These are phyloP conservation scores for Rhodomyrtus psidioides DNA, from an alignment of 441 rosid species.

Conservation along the genomic window DNA sequence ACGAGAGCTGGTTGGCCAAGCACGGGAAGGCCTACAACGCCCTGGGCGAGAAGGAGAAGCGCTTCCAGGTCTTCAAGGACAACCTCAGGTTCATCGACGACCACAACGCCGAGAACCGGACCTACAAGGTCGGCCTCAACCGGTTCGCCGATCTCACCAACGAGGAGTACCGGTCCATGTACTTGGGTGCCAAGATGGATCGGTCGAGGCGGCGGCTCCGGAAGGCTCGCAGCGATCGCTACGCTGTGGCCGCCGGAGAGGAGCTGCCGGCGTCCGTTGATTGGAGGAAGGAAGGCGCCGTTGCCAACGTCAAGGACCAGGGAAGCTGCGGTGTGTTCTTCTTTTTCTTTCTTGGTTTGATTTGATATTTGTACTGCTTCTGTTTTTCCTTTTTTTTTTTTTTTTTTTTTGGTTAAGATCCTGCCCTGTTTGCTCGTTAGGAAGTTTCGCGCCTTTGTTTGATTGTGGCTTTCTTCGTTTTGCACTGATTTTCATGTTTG, in stretches of 20 bases:
- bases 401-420: background rate
- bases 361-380: background rate
- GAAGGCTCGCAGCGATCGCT: slow-evolving; percentile 16
- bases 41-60: slow-evolving; percentile 58
- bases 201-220: slow-evolving; percentile 1
- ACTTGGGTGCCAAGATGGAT: slow-evolving; percentile 34
- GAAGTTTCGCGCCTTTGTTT: background rate
- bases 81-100: slow-evolving; percentile 72
- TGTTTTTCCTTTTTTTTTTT: no score
- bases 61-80: slow-evolving; percentile 76
- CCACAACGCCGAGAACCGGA: slow-evolving; percentile 28
- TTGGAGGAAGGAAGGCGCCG: slow-evolving; percentile 53
- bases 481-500: background rate
- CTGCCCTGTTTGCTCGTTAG: background rate
- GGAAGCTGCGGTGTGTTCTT: slow-evolving; percentile 41
- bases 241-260: slow-evolving; percentile 26
- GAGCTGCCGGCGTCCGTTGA: slow-evolving; percentile 39
- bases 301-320: slow-evolving; percentile 41
- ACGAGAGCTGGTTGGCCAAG: slow-evolving; percentile 66
- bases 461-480: background rate
- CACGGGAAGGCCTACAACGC: slow-evolving; percentile 69
- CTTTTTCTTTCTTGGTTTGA: background rate
- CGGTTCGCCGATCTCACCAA: slow-evolving; percentile 50
- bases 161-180: slow-evolving; percentile 33
- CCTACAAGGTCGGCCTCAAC: slow-evolving; percentile 38